Percentiles rank a stretch among this genome's conserved stretches.
phyloP scores from a whole-genome alignment of 495 filamentous ascomycete genomes.

The Venustampulla echinocandica region DNA sequence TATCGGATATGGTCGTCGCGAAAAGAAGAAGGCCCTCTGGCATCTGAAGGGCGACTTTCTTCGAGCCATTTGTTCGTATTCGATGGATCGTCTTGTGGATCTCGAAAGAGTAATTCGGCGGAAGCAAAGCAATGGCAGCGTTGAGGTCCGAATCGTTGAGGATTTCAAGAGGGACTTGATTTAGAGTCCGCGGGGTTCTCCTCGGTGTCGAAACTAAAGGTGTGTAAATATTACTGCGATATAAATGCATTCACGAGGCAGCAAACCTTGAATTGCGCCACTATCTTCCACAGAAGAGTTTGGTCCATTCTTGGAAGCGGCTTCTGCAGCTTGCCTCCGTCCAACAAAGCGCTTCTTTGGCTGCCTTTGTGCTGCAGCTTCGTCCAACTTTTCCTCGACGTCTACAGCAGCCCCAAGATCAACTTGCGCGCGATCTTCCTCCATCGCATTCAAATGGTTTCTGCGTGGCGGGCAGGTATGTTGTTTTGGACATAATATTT shows the following conservation, averaged over 20 bases:
- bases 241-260: not conserved
- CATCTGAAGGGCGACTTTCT: conserved; percentile 85
- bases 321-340: conserved; percentile 43
- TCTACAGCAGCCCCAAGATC: conserved; percentile 47
- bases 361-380: conserved; percentile 33
- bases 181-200: conserved; percentile 64
- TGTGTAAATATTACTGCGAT: conserved; percentile 1
- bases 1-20: conserved; percentile 96
- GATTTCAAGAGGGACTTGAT: conserved; percentile 84
- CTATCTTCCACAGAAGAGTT: conserved; percentile 45
- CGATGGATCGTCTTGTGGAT: conserved; percentile 96
- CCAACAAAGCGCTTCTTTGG: conserved; percentile 80
- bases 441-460: conserved; percentile 29
- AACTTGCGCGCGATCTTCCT: conserved; percentile 42
- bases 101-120: conserved; percentile 94
- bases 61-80: conserved; percentile 68
- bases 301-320: conserved; percentile 24
- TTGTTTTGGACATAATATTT: too few species aligned
- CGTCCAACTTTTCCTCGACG: conserved; percentile 37
- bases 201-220: conserved; percentile 48
- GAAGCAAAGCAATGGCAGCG: conserved; percentile 77
- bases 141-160: conserved; percentile 81
- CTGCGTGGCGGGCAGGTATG: too few species aligned
- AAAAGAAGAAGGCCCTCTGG: conserved; percentile 93
- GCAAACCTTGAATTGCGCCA: conserved; percentile 52